These are phyloP conservation scores for Penicillium ucsense DNA, from an alignment of 495 filamentous ascomycete genomes.

Conservation along the genomic window DNA sequence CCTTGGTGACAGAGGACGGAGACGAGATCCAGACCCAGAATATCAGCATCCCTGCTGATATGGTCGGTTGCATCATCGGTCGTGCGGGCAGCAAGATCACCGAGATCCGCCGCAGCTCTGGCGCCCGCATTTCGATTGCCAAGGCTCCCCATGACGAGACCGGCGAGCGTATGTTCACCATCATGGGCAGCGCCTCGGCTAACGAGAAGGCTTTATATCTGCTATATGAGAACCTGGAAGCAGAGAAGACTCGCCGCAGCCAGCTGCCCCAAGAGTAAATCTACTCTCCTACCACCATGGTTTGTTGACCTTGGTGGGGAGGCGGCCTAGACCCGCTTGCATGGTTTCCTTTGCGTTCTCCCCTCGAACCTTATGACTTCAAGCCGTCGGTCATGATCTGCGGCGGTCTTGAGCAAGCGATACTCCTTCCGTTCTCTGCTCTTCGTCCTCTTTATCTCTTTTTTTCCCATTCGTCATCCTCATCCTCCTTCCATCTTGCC, in stretches of 20 bases:
- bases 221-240: conserved; percentile 97
- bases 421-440: conserved; percentile 26
- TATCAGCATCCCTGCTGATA: conserved; percentile 97
- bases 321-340: conserved; percentile 10
- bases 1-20: conserved; percentile 85
- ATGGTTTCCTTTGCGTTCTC: conserved; percentile 15
- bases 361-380: conserved; percentile 26
- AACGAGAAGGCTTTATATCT: conserved; percentile 95
- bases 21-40: conserved; percentile 98
- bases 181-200: conserved; percentile 82
- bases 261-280: conserved; percentile 62
- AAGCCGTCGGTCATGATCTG: conserved; percentile 29
- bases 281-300: background rate
- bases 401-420: conserved; percentile 25
- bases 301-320: conserved; percentile 5
- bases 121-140: conserved; percentile 94
- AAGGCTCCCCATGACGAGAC: conserved; percentile 97
- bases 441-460: conserved; percentile 37
- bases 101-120: conserved; percentile 92
- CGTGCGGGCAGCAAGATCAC: conserved; percentile 91
- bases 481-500: conserved; percentile 1
- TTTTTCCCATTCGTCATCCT: conserved; percentile 38
- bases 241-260: conserved; percentile 93
- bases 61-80: conserved; percentile 99
- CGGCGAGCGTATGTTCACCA: conserved; percentile 98